A percentile compares a stretch with the other conserved stretches of the same genome.
These are phyloP conservation scores for Pseudopyrenochaeta lycopersici DNA, from an alignment of 2,329 filamentous ascomycete genomes.

Conservation along the genomic window DNA sequence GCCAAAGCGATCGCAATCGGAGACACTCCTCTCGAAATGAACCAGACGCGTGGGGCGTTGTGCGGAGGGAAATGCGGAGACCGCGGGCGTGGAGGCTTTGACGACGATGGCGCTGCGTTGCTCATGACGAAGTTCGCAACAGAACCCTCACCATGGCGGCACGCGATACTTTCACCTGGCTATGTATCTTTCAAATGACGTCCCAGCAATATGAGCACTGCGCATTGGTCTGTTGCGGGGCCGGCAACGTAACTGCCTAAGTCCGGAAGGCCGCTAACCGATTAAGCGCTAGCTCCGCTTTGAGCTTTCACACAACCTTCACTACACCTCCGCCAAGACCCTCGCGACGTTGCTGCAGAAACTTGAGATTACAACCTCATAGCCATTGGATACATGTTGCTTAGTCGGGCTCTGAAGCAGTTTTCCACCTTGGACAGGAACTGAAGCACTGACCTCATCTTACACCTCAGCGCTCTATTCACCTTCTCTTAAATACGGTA, in stretches of 20 bases:
- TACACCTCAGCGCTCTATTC: slow-evolving; percentile 8
- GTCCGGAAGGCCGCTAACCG: slow-evolving; percentile 15
- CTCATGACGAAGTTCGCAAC: slow-evolving; percentile 12
- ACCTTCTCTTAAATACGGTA: slow-evolving; percentile 22
- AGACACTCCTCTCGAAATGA: slow-evolving; percentile 86
- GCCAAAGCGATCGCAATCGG: slow-evolving; percentile 85
- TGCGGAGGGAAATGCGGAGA: slow-evolving; percentile 67
- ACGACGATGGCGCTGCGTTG: slow-evolving; percentile 24
- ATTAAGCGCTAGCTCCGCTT: slow-evolving; percentile 20
- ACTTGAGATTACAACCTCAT: not conserved
- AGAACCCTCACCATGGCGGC: slow-evolving; percentile 3
- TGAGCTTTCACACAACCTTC: slow-evolving; percentile 9
- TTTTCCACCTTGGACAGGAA: not conserved
- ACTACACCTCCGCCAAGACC: slow-evolving; percentile 9
- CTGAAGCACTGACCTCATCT: not conserved
- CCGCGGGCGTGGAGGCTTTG: slow-evolving; percentile 44
- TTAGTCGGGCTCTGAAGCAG: not conserved
- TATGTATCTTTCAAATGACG: not conserved
- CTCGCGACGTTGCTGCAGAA: not conserved
- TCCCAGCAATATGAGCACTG: not conserved
- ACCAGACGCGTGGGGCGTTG: slow-evolving; percentile 83
- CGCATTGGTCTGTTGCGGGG: slow-evolving; percentile 16
- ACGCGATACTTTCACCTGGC: not conserved
- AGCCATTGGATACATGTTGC: not conserved
- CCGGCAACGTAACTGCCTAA: slow-evolving; percentile 22